Conservation (phyloP, 2,329 filamentous ascomycete species). For the Exophiala sp. region DNA sequence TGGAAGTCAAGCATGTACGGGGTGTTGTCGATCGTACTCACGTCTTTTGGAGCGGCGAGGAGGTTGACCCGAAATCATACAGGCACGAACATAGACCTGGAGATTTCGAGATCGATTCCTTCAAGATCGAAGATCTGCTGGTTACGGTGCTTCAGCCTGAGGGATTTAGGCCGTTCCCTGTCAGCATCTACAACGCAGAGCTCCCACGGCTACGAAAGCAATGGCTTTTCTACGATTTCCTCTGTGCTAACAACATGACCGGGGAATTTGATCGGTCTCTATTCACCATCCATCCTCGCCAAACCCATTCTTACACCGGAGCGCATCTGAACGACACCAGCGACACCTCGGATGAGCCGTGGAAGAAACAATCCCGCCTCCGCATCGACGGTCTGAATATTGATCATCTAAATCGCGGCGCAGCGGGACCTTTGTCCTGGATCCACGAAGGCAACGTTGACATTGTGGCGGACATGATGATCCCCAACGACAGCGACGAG, state of each 20-base stretch:
- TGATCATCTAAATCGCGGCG: conserved; percentile 88
- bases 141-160: conserved; percentile 87
- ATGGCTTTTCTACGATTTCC: conserved; percentile 96
- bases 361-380: conserved; percentile 93
- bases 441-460: conserved; percentile 96
- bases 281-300: conserved; percentile 92
- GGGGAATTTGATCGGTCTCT: conserved; percentile 92
- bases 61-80: conserved; percentile 76
- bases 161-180: conserved; percentile 86
- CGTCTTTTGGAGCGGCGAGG: conserved; percentile 63
- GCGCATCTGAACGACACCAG: conserved; percentile 51
- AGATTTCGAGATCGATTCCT: conserved; percentile 94
- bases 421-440: conserved; percentile 93
- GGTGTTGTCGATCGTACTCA: conserved; percentile 87
- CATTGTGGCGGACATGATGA: conserved; percentile 91
- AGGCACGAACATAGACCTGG: conserved; percentile 81
- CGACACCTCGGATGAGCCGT: conserved; percentile 54
- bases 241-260: conserved; percentile 92
- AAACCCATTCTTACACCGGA: conserved; percentile 73
- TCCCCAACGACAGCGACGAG: conserved; percentile 80
- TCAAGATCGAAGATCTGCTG: conserved; percentile 90
- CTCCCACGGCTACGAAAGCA: conserved; percentile 88
- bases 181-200: conserved; percentile 94
- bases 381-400: conserved; percentile 91
- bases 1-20: conserved; percentile 87